These are phyloP conservation scores for Neonothopanus nambi DNA, from an alignment of 1,284 basidiomycete genomes.

Conservation along the genomic window DNA sequence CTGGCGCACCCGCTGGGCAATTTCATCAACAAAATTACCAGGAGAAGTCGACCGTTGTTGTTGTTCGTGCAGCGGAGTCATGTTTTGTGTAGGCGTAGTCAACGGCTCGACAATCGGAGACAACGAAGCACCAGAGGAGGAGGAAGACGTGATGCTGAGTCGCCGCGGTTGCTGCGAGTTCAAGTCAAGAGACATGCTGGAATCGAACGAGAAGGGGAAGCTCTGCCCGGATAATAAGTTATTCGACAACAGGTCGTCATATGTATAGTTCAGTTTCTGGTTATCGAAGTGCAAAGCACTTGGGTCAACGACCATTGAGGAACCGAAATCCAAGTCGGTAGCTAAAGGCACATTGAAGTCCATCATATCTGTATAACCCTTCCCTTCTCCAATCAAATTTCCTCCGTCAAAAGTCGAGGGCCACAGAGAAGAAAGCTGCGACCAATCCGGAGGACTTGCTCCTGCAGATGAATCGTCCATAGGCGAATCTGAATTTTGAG, in stretches of 20 bases:
- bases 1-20: constrained; percentile 59
- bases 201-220: constrained; percentile 47
- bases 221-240: constrained; percentile 32
- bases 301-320: constrained; percentile 60
- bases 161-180: constrained; percentile 34
- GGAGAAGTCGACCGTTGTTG: neutral
- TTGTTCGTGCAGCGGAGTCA: constrained; percentile 21
- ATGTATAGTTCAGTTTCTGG: constrained; percentile 17
- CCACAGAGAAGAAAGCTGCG: constrained; percentile 49
- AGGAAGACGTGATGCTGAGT: constrained; percentile 46
- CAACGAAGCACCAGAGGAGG: constrained; percentile 51
- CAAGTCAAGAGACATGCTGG: constrained; percentile 38
- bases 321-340: constrained; percentile 55
- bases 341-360: constrained; percentile 39
- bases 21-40: constrained; percentile 47
- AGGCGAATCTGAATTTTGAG: constrained; percentile 30
- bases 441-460: constrained; percentile 48
- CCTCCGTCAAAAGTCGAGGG: constrained; percentile 21
- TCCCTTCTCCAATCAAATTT: constrained; percentile 17
- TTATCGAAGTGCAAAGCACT: constrained; percentile 56
- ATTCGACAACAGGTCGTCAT: constrained; percentile 24
- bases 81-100: constrained; percentile 27
- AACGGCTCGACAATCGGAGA: constrained; percentile 44
- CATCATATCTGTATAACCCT: constrained; percentile 42
- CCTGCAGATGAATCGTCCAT: constrained; percentile 34